Conservation (phyloP, 805 yeast genomes). For the Candida sithepensis region DNA sequence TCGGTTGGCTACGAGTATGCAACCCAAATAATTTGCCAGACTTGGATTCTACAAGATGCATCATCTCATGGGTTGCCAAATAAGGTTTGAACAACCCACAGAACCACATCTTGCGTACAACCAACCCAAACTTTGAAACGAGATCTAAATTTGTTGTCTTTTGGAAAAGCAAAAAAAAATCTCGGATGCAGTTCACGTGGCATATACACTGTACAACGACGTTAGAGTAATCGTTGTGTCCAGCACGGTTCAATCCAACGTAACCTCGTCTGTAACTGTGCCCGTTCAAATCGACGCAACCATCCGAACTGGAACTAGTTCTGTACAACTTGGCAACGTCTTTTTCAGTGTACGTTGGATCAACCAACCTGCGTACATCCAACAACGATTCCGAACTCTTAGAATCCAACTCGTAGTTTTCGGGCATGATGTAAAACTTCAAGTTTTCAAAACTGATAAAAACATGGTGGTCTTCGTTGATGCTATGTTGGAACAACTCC, state of each 20-base stretch:
- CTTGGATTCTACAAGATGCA: constrained; percentile 43
- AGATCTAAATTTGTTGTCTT: constrained; percentile 31
- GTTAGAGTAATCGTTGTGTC: constrained; percentile 51
- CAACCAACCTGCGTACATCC: constrained; percentile 50
- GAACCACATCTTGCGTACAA: constrained; percentile 65
- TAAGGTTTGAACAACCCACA: constrained; percentile 53
- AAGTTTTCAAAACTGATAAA: constrained; percentile 51
- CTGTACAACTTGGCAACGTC: constrained; percentile 32
- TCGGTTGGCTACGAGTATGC: constrained; percentile 47
- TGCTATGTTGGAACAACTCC: constrained; percentile 65
- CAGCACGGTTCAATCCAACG: constrained; percentile 58
- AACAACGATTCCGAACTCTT: constrained; percentile 34
- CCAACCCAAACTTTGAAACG: constrained; percentile 39
- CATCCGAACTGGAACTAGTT: constrained; percentile 12
- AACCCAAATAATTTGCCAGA: constrained; percentile 42
- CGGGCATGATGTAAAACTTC: constrained; percentile 61
- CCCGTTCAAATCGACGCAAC: constrained; percentile 42
- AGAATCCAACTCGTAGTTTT: constrained; percentile 40
- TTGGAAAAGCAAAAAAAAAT: constrained; percentile 39
- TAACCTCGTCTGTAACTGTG: constrained; percentile 56
- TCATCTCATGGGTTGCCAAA: constrained; percentile 63
- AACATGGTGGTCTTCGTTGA: constrained; percentile 60
- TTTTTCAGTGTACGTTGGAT: constrained; percentile 44
- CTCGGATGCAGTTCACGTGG: constrained; percentile 51
- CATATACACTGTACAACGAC: constrained; percentile 52